A percentile compares a stretch with the other conserved stretches of the same genome.
Conservation (phyloP, 805 yeast species). For the Peterozyma xylosa region DNA sequence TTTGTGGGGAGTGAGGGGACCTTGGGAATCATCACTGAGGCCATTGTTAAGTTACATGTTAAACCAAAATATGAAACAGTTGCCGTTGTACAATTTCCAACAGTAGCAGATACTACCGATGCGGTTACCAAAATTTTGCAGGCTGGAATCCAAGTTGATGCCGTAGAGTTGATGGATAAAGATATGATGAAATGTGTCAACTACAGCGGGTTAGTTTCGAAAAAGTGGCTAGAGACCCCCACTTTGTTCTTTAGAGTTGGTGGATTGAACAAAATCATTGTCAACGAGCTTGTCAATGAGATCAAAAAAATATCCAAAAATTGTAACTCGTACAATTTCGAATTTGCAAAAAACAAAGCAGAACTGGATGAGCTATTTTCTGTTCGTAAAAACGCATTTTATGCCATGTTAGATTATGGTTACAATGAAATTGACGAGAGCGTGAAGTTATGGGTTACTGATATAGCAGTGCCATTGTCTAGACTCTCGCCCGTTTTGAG, state of each 20-base stretch:
- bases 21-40: slow-evolving; percentile 59
- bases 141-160: slow-evolving; percentile 52
- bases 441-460: slow-evolving; percentile 34
- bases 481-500: slow-evolving; percentile 27
- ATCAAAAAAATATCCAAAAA: slow-evolving; percentile 37
- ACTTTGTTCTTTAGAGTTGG: slow-evolving; percentile 28
- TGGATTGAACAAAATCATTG: slow-evolving; percentile 29
- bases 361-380: slow-evolving; percentile 58
- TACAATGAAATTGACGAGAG: slow-evolving; percentile 24
- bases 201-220: slow-evolving; percentile 36
- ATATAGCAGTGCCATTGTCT: slow-evolving; percentile 35
- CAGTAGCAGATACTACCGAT: slow-evolving; percentile 55
- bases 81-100: slow-evolving; percentile 55
- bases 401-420: slow-evolving; percentile 49
- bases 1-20: slow-evolving; percentile 68
- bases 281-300: slow-evolving; percentile 33
- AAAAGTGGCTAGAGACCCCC: slow-evolving; percentile 50
- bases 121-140: slow-evolving; percentile 48
- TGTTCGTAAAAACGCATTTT: slow-evolving; percentile 55
- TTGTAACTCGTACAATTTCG: slow-evolving; percentile 32
- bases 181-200: slow-evolving; percentile 56
- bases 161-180: slow-evolving; percentile 57
- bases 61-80: slow-evolving; percentile 52
- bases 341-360: slow-evolving; percentile 45
- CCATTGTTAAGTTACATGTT: slow-evolving; percentile 52